Conservation (phyloP, 805 yeast genomes). For the Barnettozyma siamensis region DNA sequence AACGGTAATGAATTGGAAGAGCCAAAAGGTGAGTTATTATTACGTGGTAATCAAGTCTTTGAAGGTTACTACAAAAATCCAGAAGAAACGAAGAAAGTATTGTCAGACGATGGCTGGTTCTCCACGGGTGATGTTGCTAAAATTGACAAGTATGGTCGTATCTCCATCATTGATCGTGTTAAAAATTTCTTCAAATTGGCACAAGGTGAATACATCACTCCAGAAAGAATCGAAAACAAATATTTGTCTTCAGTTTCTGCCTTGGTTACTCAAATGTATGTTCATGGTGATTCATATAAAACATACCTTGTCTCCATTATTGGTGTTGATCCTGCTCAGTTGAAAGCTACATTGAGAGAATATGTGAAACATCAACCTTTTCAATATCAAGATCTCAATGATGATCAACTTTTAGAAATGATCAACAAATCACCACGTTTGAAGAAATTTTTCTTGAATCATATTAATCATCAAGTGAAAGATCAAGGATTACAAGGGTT, state of each 20-base stretch:
- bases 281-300: conserved; percentile 51
- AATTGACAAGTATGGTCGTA: conserved; percentile 37
- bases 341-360: conserved; percentile 9
- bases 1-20: conserved; percentile 21
- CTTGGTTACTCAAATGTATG: conserved; percentile 40
- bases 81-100: conserved; percentile 40
- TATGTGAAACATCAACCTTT: conserved; percentile 3
- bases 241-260: conserved; percentile 40
- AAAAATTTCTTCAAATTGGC: conserved; percentile 52
- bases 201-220: conserved; percentile 56
- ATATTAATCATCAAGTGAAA: conserved; percentile 6
- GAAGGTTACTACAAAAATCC: conserved; percentile 42
- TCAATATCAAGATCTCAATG: conserved; percentile 1
- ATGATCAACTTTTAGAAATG: conserved; percentile 7
- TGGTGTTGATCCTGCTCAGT: conserved; percentile 43
- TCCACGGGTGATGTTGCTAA: conserved; percentile 54
- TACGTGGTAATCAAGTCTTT: conserved; percentile 53
- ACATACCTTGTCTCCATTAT: conserved; percentile 46
- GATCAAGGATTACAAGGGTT: conserved; percentile 37
- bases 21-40: conserved; percentile 43
- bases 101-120: conserved; percentile 49
- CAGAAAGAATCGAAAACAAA: conserved; percentile 58
- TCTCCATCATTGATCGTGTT: conserved; percentile 49
- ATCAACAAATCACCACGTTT: conserved; percentile 2
- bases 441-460: conserved; percentile 9